phyloP scores from a whole-genome alignment of 225 moss, liverwort and hornwort genomes.

The Straminergon stramineum region DNA sequence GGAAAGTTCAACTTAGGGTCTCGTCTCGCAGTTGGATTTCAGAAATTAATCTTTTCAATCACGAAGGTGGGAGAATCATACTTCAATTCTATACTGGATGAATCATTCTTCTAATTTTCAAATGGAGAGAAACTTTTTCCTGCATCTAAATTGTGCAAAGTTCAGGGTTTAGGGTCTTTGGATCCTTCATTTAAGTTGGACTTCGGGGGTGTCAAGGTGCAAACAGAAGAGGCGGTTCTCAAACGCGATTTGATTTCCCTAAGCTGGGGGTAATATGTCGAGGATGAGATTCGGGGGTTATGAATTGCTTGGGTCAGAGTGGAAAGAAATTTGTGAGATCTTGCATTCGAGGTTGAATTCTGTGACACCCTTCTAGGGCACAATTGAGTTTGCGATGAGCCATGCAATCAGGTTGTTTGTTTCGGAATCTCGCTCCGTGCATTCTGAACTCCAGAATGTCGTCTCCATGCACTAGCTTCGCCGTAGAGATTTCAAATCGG shows the following conservation, averaged over 20 bases:
- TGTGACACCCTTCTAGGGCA: too few species aligned
- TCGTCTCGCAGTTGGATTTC: neutral
- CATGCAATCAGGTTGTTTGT: too few species aligned
- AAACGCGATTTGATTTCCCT: neutral
- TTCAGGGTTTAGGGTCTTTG: neutral
- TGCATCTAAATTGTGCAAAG: neutral
- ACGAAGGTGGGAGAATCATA: neutral
- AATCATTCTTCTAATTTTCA: neutral
- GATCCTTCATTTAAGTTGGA: neutral
- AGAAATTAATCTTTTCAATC: neutral
- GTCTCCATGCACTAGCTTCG: too few species aligned
- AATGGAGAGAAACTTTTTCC: neutral
- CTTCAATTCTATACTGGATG: neutral
- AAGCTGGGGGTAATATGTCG: neutral
- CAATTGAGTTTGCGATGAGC: too few species aligned
- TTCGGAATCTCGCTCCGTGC: too few species aligned
- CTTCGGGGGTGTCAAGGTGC: neutral
- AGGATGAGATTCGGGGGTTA: neutral
- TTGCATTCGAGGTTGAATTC: neutral
- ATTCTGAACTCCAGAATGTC: too few species aligned
- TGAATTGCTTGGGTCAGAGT: neutral
- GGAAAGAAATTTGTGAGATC: neutral
- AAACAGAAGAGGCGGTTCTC: neutral
- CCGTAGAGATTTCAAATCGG: too few species aligned
- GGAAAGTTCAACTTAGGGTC: neutral